phyloP scores from a whole-genome alignment of 2,329 filamentous ascomycete species.

The Myriangium duriaei region DNA sequence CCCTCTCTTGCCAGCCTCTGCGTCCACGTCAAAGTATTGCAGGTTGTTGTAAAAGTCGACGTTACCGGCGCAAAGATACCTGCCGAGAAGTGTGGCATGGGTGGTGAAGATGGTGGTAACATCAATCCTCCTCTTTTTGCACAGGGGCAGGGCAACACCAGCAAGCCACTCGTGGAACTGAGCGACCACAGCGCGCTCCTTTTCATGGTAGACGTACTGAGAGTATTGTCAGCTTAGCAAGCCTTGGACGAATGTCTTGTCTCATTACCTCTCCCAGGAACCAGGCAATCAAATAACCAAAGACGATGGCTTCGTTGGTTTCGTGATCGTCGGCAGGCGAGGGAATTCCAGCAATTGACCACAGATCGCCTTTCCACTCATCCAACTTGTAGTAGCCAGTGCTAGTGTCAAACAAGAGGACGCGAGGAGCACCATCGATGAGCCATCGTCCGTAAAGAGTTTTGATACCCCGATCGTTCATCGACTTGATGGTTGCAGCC shows the following conservation, averaged over 20 bases:
- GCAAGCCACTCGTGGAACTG: slow-evolving; percentile 99
- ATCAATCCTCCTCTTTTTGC: slow-evolving; percentile 89
- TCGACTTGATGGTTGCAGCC: slow-evolving; percentile 71
- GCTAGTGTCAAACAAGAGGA: slow-evolving; percentile 88
- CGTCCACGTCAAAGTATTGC: slow-evolving; percentile 90
- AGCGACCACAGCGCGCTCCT: slow-evolving; percentile 80
- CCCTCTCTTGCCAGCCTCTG: slow-evolving; percentile 91
- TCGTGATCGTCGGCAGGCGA: slow-evolving; percentile 83
- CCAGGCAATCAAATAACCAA: slow-evolving; percentile 95
- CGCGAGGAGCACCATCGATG: slow-evolving; percentile 88
- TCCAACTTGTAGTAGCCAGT: slow-evolving; percentile 83
- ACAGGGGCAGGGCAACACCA: slow-evolving; percentile 80
- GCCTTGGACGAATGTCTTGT: no score
- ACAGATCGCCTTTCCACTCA: slow-evolving; percentile 95
- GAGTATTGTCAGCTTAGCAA: slow-evolving; percentile 13
- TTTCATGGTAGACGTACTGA: slow-evolving; percentile 88
- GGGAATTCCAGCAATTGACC: slow-evolving; percentile 88
- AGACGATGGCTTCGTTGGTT: slow-evolving; percentile 94
- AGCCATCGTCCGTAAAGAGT: slow-evolving; percentile 93
- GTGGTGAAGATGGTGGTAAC: slow-evolving; percentile 98
- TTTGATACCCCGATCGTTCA: slow-evolving; percentile 82
- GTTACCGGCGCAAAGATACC: slow-evolving; percentile 92
- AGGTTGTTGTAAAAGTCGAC: slow-evolving; percentile 99
- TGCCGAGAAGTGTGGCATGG: slow-evolving; percentile 85
- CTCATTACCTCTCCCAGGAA: slow-evolving; percentile 83